These are phyloP conservation scores for Backusella westeae DNA, from an alignment of 192 early-diverging fungal genomes.

Conservation along the genomic window DNA sequence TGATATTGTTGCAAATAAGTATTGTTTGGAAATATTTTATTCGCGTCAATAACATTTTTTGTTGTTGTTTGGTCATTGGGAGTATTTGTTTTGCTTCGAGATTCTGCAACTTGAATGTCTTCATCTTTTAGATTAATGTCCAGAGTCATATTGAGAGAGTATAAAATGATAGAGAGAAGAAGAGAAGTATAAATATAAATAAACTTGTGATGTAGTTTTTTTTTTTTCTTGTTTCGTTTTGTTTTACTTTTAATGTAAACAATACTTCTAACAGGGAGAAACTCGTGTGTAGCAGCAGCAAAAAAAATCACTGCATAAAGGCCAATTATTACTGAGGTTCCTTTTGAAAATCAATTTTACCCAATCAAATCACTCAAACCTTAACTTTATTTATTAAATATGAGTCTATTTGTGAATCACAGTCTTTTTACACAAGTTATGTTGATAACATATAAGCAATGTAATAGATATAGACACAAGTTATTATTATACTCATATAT, in stretches of 20 bases:
- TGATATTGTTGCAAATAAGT: neutral
- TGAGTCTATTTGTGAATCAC: neutral
- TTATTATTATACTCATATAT: no score
- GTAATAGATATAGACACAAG: no score
- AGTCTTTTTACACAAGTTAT: no score
- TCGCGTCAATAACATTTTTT: neutral
- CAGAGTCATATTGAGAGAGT: neutral
- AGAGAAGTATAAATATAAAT: neutral
- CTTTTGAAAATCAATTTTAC: neutral
- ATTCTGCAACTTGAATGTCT: neutral
- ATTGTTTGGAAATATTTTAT: neutral
- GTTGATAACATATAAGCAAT: no score
- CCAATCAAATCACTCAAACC: neutral
- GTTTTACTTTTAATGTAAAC: neutral
- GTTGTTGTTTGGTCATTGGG: neutral
- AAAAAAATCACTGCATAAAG: neutral
- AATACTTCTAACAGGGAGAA: neutral
- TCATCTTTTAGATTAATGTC: neutral
- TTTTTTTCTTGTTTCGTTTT: neutral
- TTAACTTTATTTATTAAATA: neutral
- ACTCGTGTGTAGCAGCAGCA: neutral
- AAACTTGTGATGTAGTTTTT: neutral
- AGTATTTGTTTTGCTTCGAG: neutral
- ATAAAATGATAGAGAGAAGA: neutral
- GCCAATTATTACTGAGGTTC: neutral